These are phyloP conservation scores for Penicillium nordicum DNA, from an alignment of 2,329 filamentous ascomycete species.

Conservation along the genomic window DNA sequence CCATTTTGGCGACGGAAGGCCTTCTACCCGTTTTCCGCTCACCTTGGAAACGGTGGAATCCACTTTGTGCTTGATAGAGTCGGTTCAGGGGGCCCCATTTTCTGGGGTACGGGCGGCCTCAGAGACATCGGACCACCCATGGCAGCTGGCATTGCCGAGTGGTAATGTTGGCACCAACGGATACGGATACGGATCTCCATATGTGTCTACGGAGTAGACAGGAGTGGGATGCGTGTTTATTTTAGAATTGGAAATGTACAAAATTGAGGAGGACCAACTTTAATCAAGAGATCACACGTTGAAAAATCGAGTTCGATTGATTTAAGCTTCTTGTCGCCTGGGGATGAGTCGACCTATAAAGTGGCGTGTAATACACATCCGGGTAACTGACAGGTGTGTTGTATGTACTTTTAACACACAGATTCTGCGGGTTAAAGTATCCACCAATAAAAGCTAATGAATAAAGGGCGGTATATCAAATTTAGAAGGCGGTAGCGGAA, in stretches of 20 bases:
- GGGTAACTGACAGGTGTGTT: background rate
- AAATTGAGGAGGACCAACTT: background rate
- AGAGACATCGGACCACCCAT: constrained; percentile 6
- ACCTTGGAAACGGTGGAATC: background rate
- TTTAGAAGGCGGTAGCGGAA: too few species aligned
- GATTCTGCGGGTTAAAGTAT: too few species aligned
- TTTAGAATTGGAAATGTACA: background rate
- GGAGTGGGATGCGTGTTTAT: background rate
- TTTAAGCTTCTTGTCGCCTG: background rate
- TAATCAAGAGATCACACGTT: background rate
- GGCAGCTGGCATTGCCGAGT: constrained; percentile 3
- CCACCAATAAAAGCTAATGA: too few species aligned
- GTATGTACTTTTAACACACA: too few species aligned
- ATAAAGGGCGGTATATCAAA: too few species aligned
- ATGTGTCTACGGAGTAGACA: background rate
- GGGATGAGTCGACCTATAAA: background rate
- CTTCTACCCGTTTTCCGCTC: constrained; percentile 9
- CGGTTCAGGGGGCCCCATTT: background rate
- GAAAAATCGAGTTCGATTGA: background rate
- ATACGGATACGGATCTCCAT: background rate
- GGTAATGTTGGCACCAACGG: background rate
- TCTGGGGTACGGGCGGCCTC: background rate
- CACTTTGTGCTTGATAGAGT: constrained; percentile 1
- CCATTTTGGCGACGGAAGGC: constrained; percentile 6
- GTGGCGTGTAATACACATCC: background rate